Evolutionary conservation across 495 filamentous ascomycete genomes (phyloP).

Genomic region (Penicillium arizonense): DNA sequence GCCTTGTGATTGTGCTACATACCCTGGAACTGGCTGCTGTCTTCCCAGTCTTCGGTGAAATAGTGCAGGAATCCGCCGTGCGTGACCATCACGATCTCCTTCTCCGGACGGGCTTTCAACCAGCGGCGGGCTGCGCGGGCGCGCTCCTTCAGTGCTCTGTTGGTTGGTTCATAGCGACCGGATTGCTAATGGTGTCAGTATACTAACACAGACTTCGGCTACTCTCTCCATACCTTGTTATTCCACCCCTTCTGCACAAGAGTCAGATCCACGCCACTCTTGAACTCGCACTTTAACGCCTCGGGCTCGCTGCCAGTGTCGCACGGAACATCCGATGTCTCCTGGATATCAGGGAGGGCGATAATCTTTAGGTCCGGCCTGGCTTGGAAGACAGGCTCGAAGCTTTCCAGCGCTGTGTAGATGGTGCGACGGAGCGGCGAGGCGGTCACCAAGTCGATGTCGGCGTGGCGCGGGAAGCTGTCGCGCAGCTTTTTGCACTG

Average conservation of each 20-base stretch:
- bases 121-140: conserved; percentile 65
- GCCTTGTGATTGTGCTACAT: conserved; percentile 16
- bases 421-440: conserved; percentile 85
- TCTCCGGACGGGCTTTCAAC: conserved; percentile 56
- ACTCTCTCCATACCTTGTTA: conserved; percentile 48
- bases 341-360: conserved; percentile 78
- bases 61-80: conserved; percentile 75
- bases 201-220: not conserved
- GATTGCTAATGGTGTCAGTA: conserved; percentile 11
- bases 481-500: conserved; percentile 68
- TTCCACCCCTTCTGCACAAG: conserved; percentile 67
- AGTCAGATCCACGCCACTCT: conserved; percentile 60
- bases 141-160: conserved; percentile 57
- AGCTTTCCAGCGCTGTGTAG: conserved; percentile 73
- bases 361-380: conserved; percentile 55
- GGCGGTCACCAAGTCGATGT: conserved; percentile 70
- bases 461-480: conserved; percentile 61
- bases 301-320: conserved; percentile 66
- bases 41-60: conserved; percentile 81
- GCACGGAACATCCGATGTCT: conserved; percentile 73
- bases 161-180: conserved; percentile 57
- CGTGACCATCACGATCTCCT: conserved; percentile 69
- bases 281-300: conserved; percentile 63
- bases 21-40: conserved; percentile 54
- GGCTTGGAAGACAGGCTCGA: conserved; percentile 51